Base-by-base conservation (phyloP, 345 rosid species). In the Populus euphratica region DNA sequence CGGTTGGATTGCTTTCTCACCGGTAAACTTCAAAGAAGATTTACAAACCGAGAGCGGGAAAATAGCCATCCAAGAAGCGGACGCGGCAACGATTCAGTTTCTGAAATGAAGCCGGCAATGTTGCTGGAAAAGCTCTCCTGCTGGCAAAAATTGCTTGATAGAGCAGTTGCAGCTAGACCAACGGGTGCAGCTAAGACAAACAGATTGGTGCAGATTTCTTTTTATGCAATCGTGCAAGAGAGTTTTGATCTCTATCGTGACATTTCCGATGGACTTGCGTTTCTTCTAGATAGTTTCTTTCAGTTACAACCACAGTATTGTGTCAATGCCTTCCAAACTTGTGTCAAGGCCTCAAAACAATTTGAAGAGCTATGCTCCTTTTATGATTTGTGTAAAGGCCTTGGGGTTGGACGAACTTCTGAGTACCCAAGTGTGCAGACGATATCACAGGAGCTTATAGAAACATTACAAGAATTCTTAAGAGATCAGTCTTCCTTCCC, bases 161-260 rank as follows among this genome's bases (percentile, higher is more conserved):
- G 92, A 79, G 92, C 90, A 14, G 84, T 92, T 7, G 88, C 88
- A 27, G 85, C 90, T 2, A 82, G 81, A 36, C 97, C 98, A 0
- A 87, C 94, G 0, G 96, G 93, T 8, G 86, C 85, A 2, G 91
- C 98, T 31, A 87, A 78, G 79, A 20, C 82, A 6, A 88, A 89
- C 85, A 83, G 73, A 74, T 75, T 95, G 67, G 90, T 91, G 20
- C 88, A 77, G 33, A 68, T 80, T 69, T 85, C 89, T 29, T 82
- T 91, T 5, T 86, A 91, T 49, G 86, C 91, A 0, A 69, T 94
- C 11, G 86, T 85, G 0, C 87, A 83, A 78, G 98, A 94, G 77
- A 94, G 93, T 79, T 92, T 94, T n/a, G 92, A 90, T 79, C 87
- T 90, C 2, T 92, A 96, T 79, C 87, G 81, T 8, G 97, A 96